Base-by-base conservation (phyloP, 176 grass and related monocot genomes). In the Typha latifolia region DNA sequence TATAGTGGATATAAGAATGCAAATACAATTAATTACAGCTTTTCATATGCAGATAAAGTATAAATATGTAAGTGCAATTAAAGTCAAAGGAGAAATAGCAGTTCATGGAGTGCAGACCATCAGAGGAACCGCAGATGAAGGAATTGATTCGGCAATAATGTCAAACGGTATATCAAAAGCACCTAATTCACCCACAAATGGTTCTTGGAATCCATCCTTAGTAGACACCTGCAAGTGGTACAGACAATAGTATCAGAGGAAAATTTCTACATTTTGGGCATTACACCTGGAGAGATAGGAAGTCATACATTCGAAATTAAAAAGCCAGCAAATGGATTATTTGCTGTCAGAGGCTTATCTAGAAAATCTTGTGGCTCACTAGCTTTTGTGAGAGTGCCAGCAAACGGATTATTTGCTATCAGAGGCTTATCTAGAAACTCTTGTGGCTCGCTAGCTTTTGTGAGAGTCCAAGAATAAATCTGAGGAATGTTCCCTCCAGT, bases 251-350 rank as follows among this genome's bases (percentile, higher is more conserved):
- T 1, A 57, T 57, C 19, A 23, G 19, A 8, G n/a, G 23, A 23
- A 76, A 61, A 34, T 49, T 66, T 57, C 7, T 57, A 20, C 52
- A 53, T 53, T 4, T 10, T 20, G 19, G 19, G 15, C 8, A 74
- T 26, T 14, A 3, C 48, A 64, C 9, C 48, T 34, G 11, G 48
- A 50, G 23, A 47, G 4, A 37, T 6, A 12, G 56, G 47, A 64
- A 70, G 14, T 10, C 69, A 57, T 81, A 88, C 84, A 64, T 82
- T 73, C 66, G 69, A 78, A 81, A 22, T 14, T 29, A 78, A 24
- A 75, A 52, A 53, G 56, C 19, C 52, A 52, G 68, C 66, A 77
- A 85, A 90, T 31, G 84, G 79, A 76, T 87, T 78, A 59, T 34
- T 63, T 5, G 47, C 69, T 18, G 32, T 31, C 26, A 48, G 48